Base-by-base conservation (phyloP, 306 rosid species). In the Cucurbita argyrosperma region DNA sequence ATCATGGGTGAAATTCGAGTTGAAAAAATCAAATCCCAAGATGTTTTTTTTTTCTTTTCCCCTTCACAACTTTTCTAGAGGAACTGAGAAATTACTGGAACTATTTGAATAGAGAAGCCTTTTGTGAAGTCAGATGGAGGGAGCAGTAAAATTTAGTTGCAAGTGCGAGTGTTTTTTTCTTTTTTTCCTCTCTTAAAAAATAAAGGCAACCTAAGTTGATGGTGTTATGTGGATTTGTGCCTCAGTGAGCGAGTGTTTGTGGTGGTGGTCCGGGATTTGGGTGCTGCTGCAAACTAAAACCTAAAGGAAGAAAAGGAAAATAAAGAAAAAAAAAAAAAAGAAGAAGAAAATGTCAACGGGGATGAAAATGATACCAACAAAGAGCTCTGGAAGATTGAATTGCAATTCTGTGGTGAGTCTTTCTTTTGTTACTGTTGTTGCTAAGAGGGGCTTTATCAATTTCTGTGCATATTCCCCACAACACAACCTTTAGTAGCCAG, bases 231-330 rank as follows among this genome's bases (percentile, higher is more conserved):
- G 77, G 76, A 86, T 78, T 71, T 87, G 96, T 75, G 78, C 62
- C 78, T 35, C 16, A 21, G 38, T 51, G 76, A 30, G 76, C 18
- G 46, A 30, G 18, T 43, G 46, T 35, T 69, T 26, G 78, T 62
- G 88, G 97, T 85, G 77, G 96, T 91, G 97, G 97, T 88, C 97
- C 97, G 90, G 79, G 21, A 63, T 76, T 74, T 71, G 63, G 85
- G 76, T 81, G 65, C 70, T 47, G 74, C 39, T 68, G 74, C 74
- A 47, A 69, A 69, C 57, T 49, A 69, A 69, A 30, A 55, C 78
- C 82, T 83, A 86, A 78, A 78, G 72, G 69, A 82, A 84, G 67
- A 76, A 82, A 80, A 79, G 79, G 78, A 62, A 78, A 78, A 74
- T 63, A 77, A 76, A 76, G 79, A 62, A 70, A 71, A 53, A 62